Conservation (phyloP, 2,329 filamentous ascomycete species). For the Pseudogymnoascus sp. region DNA sequence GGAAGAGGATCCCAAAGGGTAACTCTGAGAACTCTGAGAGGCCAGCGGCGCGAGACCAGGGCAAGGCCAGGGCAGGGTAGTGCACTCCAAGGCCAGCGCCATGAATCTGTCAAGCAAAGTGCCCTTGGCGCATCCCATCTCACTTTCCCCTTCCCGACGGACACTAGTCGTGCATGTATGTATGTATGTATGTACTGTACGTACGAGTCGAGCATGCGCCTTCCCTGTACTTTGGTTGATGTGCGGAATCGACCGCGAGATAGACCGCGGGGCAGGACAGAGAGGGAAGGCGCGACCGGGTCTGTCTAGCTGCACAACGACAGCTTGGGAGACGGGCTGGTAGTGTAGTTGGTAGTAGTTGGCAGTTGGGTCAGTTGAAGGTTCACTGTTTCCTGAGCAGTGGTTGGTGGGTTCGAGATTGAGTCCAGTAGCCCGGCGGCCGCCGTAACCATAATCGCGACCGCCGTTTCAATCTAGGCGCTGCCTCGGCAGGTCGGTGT, state of each 20-base stretch:
- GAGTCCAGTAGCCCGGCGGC: not conserved
- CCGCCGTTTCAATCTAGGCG: not conserved
- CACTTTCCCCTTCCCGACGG: not conserved
- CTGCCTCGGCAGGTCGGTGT: not conserved
- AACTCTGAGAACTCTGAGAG: not conserved
- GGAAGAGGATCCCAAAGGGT: not conserved
- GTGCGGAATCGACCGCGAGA: not conserved
- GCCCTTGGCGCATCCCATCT: not conserved
- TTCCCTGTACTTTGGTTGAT: not conserved
- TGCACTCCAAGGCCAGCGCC: not conserved
- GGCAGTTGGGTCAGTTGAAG: not conserved
- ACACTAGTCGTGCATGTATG: not conserved
- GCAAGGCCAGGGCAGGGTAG: not conserved
- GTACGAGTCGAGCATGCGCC: not conserved
- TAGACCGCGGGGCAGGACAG: not conserved
- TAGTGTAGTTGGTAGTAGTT: not conserved
- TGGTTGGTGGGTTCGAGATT: not conserved
- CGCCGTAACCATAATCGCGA: not conserved
- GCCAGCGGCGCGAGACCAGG: not conserved
- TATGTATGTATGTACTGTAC: not conserved
- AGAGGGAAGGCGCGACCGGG: not conserved
- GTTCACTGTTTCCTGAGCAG: not conserved
- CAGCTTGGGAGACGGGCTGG: not conserved
- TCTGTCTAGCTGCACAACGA: not conserved
- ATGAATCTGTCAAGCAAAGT: not conserved